Base-by-base conservation (phyloP, 257 asterid genomes). In the Perilla frutescens region DNA sequence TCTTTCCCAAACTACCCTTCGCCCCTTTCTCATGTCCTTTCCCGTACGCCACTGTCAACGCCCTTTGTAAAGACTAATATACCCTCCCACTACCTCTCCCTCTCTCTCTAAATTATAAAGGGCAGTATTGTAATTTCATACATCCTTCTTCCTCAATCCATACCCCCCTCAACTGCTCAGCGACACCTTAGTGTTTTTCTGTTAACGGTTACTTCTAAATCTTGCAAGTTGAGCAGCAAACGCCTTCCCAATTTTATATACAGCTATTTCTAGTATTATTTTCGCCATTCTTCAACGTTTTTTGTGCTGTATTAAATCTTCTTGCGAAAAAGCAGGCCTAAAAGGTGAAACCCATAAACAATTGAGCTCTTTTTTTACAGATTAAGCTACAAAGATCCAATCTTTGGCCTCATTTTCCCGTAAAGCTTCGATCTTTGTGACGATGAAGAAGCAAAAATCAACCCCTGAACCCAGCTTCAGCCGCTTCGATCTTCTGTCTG, bases 401-500 rank as follows among this genome's bases (percentile, higher is more conserved):
- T 58, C 66, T 71, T 74, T 58, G 55, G 36, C 55, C 41, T 61
- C 26, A 59, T 51, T 41, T 6, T 32, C 62, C 60, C 68, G 3
- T 2, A 58, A 57, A 70, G 43, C 11, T 69, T 78, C 77, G 34
- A 40, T 70, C 15, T 63, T 81, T 62, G n/a, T 20, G 11, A 50
- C 80, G 74, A 93, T 86, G 97, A 91, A 91, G 92, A 87, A 77
- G 87, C 88, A 81, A 20, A 80, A 81, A 41, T 29, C 82, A 20
- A 66, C 26, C 69, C 61, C 67, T 6, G 82, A 72, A 47, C 55
- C 84, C 70, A 62, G 7, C 62, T 66, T 77, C 80, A 84, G 76
- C 81, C 90, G 59, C 76, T 93, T 93, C 62, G 96, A 93, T 79
- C 80, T 81, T 45, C 86, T 93, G 41, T 82, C 93, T 0, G 96